Percentiles rank a stretch among this genome's conserved stretches.
Evolutionary conservation across 1,284 basidiomycete species (phyloP).

Genomic region (Ceratobasidium sp.): DNA sequence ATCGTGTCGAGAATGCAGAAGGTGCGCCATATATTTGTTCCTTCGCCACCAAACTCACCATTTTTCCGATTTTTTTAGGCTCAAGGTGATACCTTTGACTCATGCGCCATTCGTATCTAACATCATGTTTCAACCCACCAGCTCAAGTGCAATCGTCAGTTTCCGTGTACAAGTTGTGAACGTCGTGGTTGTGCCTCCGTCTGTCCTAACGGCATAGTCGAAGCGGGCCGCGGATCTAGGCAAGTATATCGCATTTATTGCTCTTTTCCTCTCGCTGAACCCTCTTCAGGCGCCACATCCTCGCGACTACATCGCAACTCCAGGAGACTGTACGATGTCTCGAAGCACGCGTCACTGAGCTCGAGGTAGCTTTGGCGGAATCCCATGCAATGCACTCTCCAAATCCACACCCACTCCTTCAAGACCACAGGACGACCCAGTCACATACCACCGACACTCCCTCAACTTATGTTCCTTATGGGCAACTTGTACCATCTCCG

Average conservation of each 20-base stretch:
- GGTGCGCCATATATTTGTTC: background rate
- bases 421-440: constrained; percentile 25
- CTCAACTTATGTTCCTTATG: constrained; percentile 39
- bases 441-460: constrained; percentile 30
- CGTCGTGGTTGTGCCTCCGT: constrained; percentile 42
- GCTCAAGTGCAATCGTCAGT: constrained; percentile 43
- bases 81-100: constrained; percentile 23
- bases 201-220: constrained; percentile 40
- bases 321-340: constrained; percentile 40
- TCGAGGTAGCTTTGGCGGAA: constrained; percentile 26
- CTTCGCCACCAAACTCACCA: constrained; percentile 1
- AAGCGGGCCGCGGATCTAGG: constrained; percentile 40
- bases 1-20: constrained; percentile 40
- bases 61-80: constrained; percentile 4
- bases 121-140: constrained; percentile 11
- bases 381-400: constrained; percentile 36
- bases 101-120: background rate
- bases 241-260: background rate
- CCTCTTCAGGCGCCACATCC: constrained; percentile 30
- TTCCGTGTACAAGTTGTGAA: constrained; percentile 43
- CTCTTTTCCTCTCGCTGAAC: background rate
- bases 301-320: constrained; percentile 39
- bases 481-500: constrained; percentile 35
- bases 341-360: constrained; percentile 25
- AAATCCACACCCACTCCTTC: constrained; percentile 41